These are phyloP conservation scores for Stagonosporopsis rhizophila DNA, from an alignment of 2,329 filamentous ascomycete genomes.

Conservation along the genomic window DNA sequence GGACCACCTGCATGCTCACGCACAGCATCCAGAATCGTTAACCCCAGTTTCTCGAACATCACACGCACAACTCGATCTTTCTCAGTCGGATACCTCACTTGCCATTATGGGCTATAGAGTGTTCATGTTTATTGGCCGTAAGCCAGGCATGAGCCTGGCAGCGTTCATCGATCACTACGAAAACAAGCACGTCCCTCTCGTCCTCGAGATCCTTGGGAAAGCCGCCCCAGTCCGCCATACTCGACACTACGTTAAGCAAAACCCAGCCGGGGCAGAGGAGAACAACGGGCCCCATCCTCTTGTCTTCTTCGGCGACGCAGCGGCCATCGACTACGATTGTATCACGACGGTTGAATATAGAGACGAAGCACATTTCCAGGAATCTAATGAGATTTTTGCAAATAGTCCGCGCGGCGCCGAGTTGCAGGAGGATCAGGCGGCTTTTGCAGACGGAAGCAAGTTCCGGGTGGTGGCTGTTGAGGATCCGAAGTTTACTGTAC, in stretches of 20 bases:
- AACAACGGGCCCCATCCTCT: slow-evolving; percentile 6
- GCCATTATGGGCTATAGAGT: slow-evolving; percentile 28
- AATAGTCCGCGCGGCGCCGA: slow-evolving; percentile 14
- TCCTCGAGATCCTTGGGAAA: slow-evolving; percentile 28
- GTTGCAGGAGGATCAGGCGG: slow-evolving; percentile 20
- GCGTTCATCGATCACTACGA: slow-evolving; percentile 36
- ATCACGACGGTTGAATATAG: slow-evolving; percentile 28
- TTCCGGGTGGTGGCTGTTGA: slow-evolving; percentile 26
- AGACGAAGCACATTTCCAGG: slow-evolving; percentile 26
- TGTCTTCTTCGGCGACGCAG: slow-evolving; percentile 16
- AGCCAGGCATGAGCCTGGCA: slow-evolving; percentile 23
- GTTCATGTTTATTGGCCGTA: slow-evolving; percentile 28
- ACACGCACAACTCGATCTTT: neutral
- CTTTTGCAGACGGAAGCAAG: slow-evolving; percentile 22
- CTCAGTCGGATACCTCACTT: neutral
- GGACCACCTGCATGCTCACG: too few relatives aligned
- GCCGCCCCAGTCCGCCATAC: slow-evolving; percentile 31
- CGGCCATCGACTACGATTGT: slow-evolving; percentile 26
- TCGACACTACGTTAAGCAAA: slow-evolving; percentile 32
- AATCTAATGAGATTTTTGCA: slow-evolving; percentile 21
- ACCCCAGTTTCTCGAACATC: neutral
- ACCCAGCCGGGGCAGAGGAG: slow-evolving; percentile 5
- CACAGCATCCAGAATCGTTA: neutral
- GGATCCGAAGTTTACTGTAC: slow-evolving; percentile 22
- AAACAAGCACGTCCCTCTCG: slow-evolving; percentile 30